Evolutionary conservation across 1,284 basidiomycete genomes (phyloP), one percentile per base, ranked within the genome.

Genomic region (Ceratobasidium sp.): DNA sequence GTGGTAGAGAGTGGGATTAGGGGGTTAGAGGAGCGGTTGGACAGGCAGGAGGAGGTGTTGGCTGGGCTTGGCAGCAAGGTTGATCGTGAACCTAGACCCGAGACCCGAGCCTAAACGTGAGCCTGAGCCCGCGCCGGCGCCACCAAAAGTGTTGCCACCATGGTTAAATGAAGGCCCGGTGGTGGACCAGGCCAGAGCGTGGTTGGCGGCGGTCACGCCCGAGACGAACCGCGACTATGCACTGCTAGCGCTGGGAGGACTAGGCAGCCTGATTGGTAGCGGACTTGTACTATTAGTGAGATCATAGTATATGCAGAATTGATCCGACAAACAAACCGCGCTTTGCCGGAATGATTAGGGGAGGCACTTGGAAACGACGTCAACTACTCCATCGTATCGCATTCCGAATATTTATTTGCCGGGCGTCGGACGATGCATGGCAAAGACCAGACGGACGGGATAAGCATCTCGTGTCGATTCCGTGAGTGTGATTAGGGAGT

Each of bases 1-100:
- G 76, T 82, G 72, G 73, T 89, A 60, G 79, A 81, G 69, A 77
- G 78, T 3, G 83, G 83, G 67, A 82, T 87, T 77, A 73, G 75
- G 55, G 81, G 82, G 57, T 78, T 92, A 68, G 78, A 80, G 31
- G 77, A 79, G 55, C 81, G 83, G 71, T 77, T 91, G 73, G 82
- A 81, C 43, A 80, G 79, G 64, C 89, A 91, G 74, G 83, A 81
- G 68, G 72, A 71, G 54, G 29, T 79, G 52, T 71, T 83, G 32
- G 71, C 45, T 29, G 40, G 34, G 42, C n/a, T 67, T 71, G 22
- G 67, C 70, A 8, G 58, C n/a, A n/a, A 8, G 13, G 43, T 54
- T 17, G 54, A 53, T 10, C 42, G 25, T n/a, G 49, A 31, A 32
- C 34, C 45, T n/a, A 22, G 10, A 38, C 42, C 50, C 29, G 43